Percentiles rank a stretch among this genome's conserved stretches.
phyloP scores from a whole-genome alignment of 495 filamentous ascomycete genomes.

The Aspergillus diversus region DNA sequence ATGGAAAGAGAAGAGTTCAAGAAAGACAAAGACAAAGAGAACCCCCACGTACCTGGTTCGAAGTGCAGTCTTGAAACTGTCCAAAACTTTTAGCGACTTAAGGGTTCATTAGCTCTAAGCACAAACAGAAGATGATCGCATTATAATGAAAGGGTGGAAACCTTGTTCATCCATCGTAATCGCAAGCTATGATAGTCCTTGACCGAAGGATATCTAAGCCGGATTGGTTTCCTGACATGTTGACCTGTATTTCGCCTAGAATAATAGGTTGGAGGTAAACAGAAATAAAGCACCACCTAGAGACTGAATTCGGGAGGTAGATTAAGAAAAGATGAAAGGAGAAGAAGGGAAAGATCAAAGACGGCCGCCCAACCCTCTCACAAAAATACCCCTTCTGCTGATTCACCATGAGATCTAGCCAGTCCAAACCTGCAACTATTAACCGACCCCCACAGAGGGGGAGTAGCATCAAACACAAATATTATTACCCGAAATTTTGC shows the following conservation, averaged over 20 bases:
- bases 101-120: not conserved
- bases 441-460: not conserved
- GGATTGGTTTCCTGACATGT: slow-evolving; percentile 25
- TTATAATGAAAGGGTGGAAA: slow-evolving; percentile 21
- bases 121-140: not conserved
- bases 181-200: slow-evolving; percentile 59
- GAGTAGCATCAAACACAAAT: not conserved
- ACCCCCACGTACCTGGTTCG: slow-evolving; percentile 56
- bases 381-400: not conserved
- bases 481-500: no score
- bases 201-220: slow-evolving; percentile 48
- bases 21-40: not conserved
- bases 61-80: slow-evolving; percentile 68
- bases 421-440: not conserved
- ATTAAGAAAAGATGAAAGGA: not conserved
- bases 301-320: not conserved
- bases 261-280: not conserved
- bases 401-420: not conserved
- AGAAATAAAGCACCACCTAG: not conserved
- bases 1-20: no score
- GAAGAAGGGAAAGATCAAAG: not conserved
- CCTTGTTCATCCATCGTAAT: slow-evolving; percentile 62
- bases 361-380: not conserved
- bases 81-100: slow-evolving; percentile 58
- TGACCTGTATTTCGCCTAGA: not conserved